Evolutionary conservation across 2,329 filamentous ascomycete species (phyloP).

Genomic region (Calonectria honghensis): DNA sequence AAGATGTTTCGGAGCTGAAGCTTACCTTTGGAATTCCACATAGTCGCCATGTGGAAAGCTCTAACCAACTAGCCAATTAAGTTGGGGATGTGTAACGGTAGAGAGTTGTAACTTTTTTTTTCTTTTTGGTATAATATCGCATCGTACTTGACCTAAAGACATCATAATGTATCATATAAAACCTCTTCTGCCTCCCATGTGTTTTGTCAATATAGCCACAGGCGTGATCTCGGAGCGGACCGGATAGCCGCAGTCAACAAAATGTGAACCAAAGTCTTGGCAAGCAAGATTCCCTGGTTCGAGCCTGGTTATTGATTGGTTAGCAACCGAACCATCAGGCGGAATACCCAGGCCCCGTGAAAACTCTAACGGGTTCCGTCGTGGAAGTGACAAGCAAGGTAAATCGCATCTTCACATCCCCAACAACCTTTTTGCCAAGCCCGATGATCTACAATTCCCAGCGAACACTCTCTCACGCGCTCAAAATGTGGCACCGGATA

Average conservation of each 20-base stretch:
- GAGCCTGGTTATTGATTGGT: not conserved
- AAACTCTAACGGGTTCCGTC: not conserved
- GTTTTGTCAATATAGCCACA: not conserved
- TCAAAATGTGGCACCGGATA: not conserved
- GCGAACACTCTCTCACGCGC: no score
- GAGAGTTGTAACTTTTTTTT: not conserved
- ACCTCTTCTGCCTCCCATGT: not conserved
- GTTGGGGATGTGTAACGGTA: not conserved
- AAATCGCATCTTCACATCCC: conserved; percentile 6
- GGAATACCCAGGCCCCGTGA: not conserved
- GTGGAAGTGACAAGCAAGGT: not conserved
- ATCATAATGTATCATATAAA: not conserved
- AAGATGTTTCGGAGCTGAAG: not conserved
- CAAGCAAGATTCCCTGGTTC: not conserved
- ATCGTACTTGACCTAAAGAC: not conserved
- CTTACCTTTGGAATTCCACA: not conserved
- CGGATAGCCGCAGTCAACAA: no score
- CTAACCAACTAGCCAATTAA: not conserved
- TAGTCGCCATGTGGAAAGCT: not conserved
- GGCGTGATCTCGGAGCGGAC: not conserved
- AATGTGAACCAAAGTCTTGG: not conserved
- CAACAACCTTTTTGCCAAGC: conserved; percentile 11
- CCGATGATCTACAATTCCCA: not conserved
- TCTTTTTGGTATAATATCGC: no score
- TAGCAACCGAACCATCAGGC: not conserved